phyloP scores from a whole-genome alignment of 2,329 filamentous ascomycete genomes.

The Exophiala calicioides region DNA sequence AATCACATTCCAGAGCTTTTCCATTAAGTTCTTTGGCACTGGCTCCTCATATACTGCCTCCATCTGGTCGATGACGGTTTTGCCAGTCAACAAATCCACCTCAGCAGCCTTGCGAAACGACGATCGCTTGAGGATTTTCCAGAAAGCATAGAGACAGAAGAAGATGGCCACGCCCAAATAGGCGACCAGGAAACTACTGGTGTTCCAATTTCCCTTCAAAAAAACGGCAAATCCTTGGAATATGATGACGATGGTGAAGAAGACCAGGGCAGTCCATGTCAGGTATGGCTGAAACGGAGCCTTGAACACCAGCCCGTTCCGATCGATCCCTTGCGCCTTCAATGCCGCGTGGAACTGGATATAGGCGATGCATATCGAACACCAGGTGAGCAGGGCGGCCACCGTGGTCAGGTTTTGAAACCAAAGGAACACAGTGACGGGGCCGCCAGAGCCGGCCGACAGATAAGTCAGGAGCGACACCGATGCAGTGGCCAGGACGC shows the following conservation, averaged over 20 bases:
- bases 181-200: slow-evolving; percentile 49
- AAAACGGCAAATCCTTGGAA: no score
- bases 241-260: slow-evolving; percentile 59
- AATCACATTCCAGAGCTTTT: slow-evolving; percentile 7
- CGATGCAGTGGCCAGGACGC: slow-evolving; percentile 40
- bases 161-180: slow-evolving; percentile 50
- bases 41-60: slow-evolving; percentile 28
- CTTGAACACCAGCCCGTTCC: slow-evolving; percentile 42
- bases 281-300: slow-evolving; percentile 54
- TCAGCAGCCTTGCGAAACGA: slow-evolving; percentile 49
- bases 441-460: slow-evolving; percentile 39
- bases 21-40: slow-evolving; percentile 1
- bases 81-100: slow-evolving; percentile 51
- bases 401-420: slow-evolving; percentile 51
- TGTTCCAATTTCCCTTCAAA: slow-evolving; percentile 37
- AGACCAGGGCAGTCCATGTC: slow-evolving; percentile 62
- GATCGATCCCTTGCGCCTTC: slow-evolving; percentile 41
- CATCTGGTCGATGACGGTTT: slow-evolving; percentile 6
- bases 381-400: slow-evolving; percentile 54
- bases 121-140: slow-evolving; percentile 38
- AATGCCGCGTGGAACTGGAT: slow-evolving; percentile 49
- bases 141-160: slow-evolving; percentile 30
- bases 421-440: slow-evolving; percentile 48
- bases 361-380: slow-evolving; percentile 49
- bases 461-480: slow-evolving; percentile 44